Percentiles rank a stretch among this genome's conserved stretches.
Evolutionary conservation across 352 stramenopile species (phyloP).

Genomic region (Peronosclerospora sorghi): DNA sequence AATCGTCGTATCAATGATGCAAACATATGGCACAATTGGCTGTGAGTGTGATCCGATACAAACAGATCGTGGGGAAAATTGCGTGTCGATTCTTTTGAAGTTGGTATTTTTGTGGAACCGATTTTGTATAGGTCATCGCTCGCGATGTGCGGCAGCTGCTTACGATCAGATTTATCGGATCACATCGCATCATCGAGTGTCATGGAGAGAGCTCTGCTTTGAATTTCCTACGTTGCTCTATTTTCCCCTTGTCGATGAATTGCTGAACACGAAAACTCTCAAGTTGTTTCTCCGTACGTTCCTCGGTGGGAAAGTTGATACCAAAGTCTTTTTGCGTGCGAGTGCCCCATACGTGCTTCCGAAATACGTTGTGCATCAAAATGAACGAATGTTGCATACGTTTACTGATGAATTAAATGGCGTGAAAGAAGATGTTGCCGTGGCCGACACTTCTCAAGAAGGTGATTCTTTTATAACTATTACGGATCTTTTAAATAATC

Average conservation of each 20-base stretch:
- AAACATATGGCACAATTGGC: constrained; percentile 27
- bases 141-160: constrained; percentile 16
- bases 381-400: constrained; percentile 34
- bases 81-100: constrained; percentile 40
- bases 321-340: constrained; percentile 27
- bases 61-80: constrained; percentile 26
- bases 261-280: constrained; percentile 30
- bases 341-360: constrained; percentile 49
- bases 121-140: constrained; percentile 17
- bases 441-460: constrained; percentile 12
- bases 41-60: constrained; percentile 24
- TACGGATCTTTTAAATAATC: constrained; percentile 28
- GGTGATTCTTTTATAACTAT: constrained; percentile 19
- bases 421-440: constrained; percentile 10
- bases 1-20: constrained; percentile 16
- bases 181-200: constrained; percentile 25
- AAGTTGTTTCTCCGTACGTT: constrained; percentile 48
- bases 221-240: constrained; percentile 49
- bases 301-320: constrained; percentile 31
- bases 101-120: constrained; percentile 44
- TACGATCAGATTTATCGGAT: constrained; percentile 47
- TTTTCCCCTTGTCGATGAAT: constrained; percentile 40
- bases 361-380: constrained; percentile 50
- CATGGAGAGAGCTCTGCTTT: constrained; percentile 43
- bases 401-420: constrained; percentile 32